Conservation (phyloP, 345 rosid genomes). For the Capsella bursapastoris region DNA sequence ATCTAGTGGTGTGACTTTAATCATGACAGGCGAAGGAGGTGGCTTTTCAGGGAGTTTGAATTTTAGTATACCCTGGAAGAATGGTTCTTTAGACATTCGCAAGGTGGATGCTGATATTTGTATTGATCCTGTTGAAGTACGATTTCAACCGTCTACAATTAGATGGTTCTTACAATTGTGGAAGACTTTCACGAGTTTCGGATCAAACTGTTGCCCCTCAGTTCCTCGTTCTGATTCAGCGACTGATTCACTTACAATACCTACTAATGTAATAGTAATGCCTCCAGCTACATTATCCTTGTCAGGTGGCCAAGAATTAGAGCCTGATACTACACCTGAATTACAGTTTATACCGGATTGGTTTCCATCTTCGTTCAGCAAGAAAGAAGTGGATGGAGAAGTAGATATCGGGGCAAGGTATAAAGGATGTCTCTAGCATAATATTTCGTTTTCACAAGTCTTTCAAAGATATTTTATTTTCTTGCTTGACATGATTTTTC, state of each 20-base stretch:
- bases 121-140: constrained; percentile 77
- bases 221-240: constrained; percentile 52
- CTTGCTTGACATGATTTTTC: constrained; percentile 15
- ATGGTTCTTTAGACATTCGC: constrained; percentile 90
- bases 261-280: constrained; percentile 44
- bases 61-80: constrained; percentile 91
- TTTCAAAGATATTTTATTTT: constrained; percentile 16
- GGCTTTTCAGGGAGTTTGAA: constrained; percentile 85
- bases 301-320: constrained; percentile 49
- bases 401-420: constrained; percentile 90
- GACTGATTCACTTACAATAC: constrained; percentile 38
- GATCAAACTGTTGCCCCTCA: constrained; percentile 53
- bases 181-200: constrained; percentile 53
- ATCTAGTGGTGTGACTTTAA: constrained; percentile 53
- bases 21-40: constrained; percentile 66
- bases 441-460: constrained; percentile 25
- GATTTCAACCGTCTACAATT: constrained; percentile 69
- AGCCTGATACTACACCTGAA: constrained; percentile 54
- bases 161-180: constrained; percentile 69
- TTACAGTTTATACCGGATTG: constrained; percentile 79
- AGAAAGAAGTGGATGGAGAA: constrained; percentile 53
- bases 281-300: constrained; percentile 47
- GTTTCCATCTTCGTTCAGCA: constrained; percentile 62
- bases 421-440: constrained; percentile 32
- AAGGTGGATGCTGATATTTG: constrained; percentile 81